Conservation (phyloP, 768 basidiomycete genomes). For the Boletus vinaceobasis region DNA sequence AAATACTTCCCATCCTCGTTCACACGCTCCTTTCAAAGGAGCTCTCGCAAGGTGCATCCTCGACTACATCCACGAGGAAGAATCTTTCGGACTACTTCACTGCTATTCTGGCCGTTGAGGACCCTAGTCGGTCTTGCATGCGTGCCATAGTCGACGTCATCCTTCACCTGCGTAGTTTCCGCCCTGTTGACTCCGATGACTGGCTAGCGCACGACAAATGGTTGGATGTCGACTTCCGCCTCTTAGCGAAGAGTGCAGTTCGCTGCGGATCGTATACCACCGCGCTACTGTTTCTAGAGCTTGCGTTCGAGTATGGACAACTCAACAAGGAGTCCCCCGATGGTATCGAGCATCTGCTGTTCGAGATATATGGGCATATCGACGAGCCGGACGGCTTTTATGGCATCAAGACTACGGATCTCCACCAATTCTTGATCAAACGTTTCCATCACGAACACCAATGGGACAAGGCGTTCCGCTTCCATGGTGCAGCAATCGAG, state of each 20-base stretch:
- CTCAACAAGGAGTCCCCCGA: conserved; percentile 26
- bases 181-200: conserved; percentile 35
- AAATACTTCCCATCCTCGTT: conserved; percentile 72
- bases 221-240: conserved; percentile 71
- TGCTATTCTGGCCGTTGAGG: conserved; percentile 26
- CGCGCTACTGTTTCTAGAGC: conserved; percentile 83
- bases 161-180: conserved; percentile 75
- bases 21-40: conserved; percentile 54
- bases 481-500: conserved; percentile 84
- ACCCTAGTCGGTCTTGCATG: conserved; percentile 42
- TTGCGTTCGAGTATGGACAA: conserved; percentile 53
- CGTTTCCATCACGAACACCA: conserved; percentile 91
- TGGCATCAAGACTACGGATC: conserved; percentile 77
- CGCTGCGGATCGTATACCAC: conserved; percentile 84
- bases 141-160: conserved; percentile 68
- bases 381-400: conserved; percentile 99
- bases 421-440: conserved; percentile 75
- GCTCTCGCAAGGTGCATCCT: conserved; percentile 6
- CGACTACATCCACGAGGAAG: conserved; percentile 8
- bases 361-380: conserved; percentile 91
- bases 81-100: conserved; percentile 24
- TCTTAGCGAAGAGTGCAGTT: conserved; percentile 73
- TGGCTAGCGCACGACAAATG: conserved; percentile 68
- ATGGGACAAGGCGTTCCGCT: conserved; percentile 87
- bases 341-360: conserved; percentile 67